These are phyloP conservation scores for Primulina eburnea DNA, from an alignment of 257 asterid species.

Conservation along the genomic window DNA sequence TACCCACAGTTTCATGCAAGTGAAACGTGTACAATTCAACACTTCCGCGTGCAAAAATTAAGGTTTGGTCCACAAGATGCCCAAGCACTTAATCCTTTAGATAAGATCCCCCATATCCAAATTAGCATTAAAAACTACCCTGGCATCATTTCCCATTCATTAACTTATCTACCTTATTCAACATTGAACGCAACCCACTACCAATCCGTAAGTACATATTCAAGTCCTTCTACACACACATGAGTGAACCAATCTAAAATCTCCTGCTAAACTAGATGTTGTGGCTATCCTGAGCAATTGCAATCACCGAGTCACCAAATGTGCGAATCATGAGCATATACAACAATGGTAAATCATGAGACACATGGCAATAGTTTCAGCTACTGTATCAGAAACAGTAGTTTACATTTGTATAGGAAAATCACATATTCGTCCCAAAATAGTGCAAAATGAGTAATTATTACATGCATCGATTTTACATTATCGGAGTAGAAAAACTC, in stretches of 20 bases:
- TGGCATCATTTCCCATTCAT: constrained; percentile 14
- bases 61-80: background rate
- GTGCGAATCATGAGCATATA: background rate
- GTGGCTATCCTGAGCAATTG: background rate
- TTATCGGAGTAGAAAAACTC: background rate
- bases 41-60: background rate
- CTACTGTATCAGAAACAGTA: background rate
- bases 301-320: background rate
- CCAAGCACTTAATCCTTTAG: background rate
- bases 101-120: background rate
- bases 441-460: background rate
- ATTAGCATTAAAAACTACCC: background rate
- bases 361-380: background rate
- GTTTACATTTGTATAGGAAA: background rate
- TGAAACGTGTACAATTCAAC: background rate
- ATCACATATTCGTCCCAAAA: too few relatives aligned
- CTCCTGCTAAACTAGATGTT: background rate
- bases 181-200: background rate
- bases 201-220: background rate
- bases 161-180: background rate
- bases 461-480: background rate
- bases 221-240: background rate
- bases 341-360: background rate
- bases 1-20: background rate
- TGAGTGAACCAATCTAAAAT: too few relatives aligned